phyloP scores from a whole-genome alignment of 2,329 filamentous ascomycete species.

The Aspergillus sp. region DNA sequence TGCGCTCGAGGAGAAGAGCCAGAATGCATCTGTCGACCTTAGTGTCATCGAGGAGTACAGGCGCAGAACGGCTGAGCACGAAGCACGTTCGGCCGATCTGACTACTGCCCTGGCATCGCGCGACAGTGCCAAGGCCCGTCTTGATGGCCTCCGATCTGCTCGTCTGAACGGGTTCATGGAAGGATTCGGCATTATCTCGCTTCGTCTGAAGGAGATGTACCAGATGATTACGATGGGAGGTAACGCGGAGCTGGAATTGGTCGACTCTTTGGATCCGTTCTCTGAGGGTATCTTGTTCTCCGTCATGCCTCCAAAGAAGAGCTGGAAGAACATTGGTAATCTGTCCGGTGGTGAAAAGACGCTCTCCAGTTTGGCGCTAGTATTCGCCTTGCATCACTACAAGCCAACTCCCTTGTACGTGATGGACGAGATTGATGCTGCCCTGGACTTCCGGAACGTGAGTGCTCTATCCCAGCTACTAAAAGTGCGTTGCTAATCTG shows the following conservation, averaged over 20 bases:
- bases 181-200: slow-evolving; percentile 89
- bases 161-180: slow-evolving; percentile 98
- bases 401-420: slow-evolving; percentile 97
- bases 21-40: slow-evolving; percentile 84
- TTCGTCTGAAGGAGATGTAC: slow-evolving; percentile 98
- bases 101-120: slow-evolving; percentile 74
- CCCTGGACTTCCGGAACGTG: slow-evolving; percentile 95
- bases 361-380: slow-evolving; percentile 83
- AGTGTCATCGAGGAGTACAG: slow-evolving; percentile 87
- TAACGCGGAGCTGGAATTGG: slow-evolving; percentile 94
- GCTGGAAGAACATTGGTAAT: slow-evolving; percentile 99
- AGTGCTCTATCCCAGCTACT: slow-evolving; percentile 47
- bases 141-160: slow-evolving; percentile 85
- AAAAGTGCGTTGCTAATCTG: slow-evolving; percentile 12
- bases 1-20: slow-evolving; percentile 70
- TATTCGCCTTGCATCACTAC: slow-evolving; percentile 98
- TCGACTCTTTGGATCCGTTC: slow-evolving; percentile 95
- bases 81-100: slow-evolving; percentile 78
- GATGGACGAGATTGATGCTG: slow-evolving; percentile 99
- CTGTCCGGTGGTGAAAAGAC: slow-evolving; percentile 97
- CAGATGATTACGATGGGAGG: slow-evolving; percentile 99
- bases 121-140: slow-evolving; percentile 85
- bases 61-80: slow-evolving; percentile 79
- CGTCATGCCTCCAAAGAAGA: slow-evolving; percentile 99
- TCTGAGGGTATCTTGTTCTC: slow-evolving; percentile 95